These are phyloP conservation scores for Calocera cornea DNA, from an alignment of 768 basidiomycete species.

Conservation along the genomic window DNA sequence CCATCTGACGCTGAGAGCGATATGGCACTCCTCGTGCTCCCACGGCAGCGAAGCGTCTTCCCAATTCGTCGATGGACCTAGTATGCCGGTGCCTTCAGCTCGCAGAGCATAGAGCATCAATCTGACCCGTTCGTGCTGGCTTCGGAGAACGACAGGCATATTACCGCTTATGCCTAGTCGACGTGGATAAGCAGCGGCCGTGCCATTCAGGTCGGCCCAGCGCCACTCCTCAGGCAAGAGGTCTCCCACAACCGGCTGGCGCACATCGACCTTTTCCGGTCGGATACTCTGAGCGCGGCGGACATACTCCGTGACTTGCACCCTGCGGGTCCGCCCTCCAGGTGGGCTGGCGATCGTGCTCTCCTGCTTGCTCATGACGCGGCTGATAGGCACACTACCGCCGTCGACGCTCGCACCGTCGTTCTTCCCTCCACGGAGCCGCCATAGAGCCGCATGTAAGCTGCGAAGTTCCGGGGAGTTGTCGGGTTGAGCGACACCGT, in stretches of 20 bases:
- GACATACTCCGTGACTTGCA: not conserved
- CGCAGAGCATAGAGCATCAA: not conserved
- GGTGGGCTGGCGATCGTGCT: not conserved
- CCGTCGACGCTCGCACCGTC: not conserved
- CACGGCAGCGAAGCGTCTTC: not conserved
- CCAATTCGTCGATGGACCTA: not conserved
- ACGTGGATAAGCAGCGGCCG: not conserved
- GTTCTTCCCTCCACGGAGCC: not conserved
- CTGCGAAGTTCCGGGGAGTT: conserved; percentile 17
- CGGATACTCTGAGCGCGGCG: not conserved
- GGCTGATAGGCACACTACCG: not conserved
- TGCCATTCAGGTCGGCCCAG: not conserved
- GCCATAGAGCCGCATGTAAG: not conserved
- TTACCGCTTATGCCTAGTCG: not conserved
- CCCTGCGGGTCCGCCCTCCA: not conserved
- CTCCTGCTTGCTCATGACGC: not conserved
- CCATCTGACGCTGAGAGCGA: conserved; percentile 15
- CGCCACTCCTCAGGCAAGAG: not conserved
- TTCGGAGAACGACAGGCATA: not conserved
- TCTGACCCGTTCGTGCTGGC: not conserved
- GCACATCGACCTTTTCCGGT: not conserved
- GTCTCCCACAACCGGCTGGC: not conserved
- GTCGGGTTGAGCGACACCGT: conserved; percentile 24
- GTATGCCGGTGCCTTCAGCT: not conserved
- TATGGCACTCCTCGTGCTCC: not conserved